Evolutionary conservation across 148 eudicot species (phyloP), one percentile per base, ranked within the genome.

Genomic region (Cornus kousa): DNA sequence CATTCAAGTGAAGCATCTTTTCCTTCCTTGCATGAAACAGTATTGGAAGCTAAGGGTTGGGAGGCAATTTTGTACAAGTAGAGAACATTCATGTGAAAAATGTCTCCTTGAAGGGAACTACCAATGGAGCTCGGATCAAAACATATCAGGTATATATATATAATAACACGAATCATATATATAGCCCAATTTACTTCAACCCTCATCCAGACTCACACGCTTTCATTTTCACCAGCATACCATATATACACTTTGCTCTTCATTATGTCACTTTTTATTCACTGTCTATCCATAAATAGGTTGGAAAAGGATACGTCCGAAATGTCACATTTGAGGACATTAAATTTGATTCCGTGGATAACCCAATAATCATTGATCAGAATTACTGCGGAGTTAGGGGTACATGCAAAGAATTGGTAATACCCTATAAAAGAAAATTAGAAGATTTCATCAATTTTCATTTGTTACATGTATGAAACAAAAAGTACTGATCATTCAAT

Each of bases 311-410:
- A 28, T 28, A 28, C 77, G 83, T 89, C 13, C 83, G 80, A 24
- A 83, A 87, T 32, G 85, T 91, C 68, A 77, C 55, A 13, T 91
- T 84, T 55, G 86, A 86, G 74, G 79, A 86, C 71, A 70, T 91
- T 10, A 53, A 28, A 69, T 87, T 91, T 39, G 68, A 81, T 67
- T 55, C 80, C 0, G 92, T 87, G 68, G 60, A 82, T 60, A 86
- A 89, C 55, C 92, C 92, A 5, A 80, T 91, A 50, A 82, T 89
- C 71, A 91, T 91, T 33, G 94, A 91, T 79, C 94, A 91, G 57
- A 80, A 85, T 43, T 91, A 89, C 74, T 87, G 92, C 53, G 33
- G 79, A 11, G 71, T 72, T 50, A 80, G 71, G 16, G 74, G 82
- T 2, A 67, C 83, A 14, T 85, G 87, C 80, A 16, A 73, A 48